phyloP scores from a whole-genome alignment of 192 early-diverging fungal species.

The Thoreauomyces humboldtii region DNA sequence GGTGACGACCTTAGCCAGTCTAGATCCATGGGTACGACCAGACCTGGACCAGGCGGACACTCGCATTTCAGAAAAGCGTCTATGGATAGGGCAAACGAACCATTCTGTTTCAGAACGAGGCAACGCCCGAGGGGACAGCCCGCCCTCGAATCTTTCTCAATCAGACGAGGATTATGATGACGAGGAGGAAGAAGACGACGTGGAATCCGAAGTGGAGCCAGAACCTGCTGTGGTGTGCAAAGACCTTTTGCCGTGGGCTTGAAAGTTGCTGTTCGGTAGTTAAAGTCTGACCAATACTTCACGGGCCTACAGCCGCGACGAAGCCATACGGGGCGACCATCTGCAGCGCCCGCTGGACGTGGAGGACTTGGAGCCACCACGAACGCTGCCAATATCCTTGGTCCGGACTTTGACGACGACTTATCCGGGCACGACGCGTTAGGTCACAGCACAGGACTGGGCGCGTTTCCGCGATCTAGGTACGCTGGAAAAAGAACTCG shows the following conservation, averaged over 20 bases:
- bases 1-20: constrained; percentile 14
- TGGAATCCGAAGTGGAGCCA: constrained; percentile 29
- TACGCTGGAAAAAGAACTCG: too few species aligned
- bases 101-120: too few species aligned
- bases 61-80: too few species aligned
- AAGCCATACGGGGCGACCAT: constrained; percentile 16
- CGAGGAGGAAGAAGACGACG: constrained; percentile 40
- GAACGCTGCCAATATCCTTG: background rate
- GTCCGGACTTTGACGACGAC: constrained; percentile 1
- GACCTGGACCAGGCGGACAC: too few species aligned
- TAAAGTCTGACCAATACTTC: too few species aligned
- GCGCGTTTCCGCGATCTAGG: too few species aligned
- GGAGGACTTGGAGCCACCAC: background rate
- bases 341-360: constrained; percentile 15
- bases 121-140: constrained; percentile 50
- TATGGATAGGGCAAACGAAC: too few species aligned
- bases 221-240: background rate
- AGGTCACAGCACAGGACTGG: too few species aligned
- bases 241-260: too few species aligned
- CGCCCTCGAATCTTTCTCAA: constrained; percentile 44
- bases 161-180: constrained; percentile 50
- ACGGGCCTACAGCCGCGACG: background rate
- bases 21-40: constrained; percentile 17
- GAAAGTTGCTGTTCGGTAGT: too few species aligned
- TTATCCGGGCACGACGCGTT: background rate